phyloP scores from a whole-genome alignment of 148 eudicot genomes.

The Rhododendron ferrugineum region DNA sequence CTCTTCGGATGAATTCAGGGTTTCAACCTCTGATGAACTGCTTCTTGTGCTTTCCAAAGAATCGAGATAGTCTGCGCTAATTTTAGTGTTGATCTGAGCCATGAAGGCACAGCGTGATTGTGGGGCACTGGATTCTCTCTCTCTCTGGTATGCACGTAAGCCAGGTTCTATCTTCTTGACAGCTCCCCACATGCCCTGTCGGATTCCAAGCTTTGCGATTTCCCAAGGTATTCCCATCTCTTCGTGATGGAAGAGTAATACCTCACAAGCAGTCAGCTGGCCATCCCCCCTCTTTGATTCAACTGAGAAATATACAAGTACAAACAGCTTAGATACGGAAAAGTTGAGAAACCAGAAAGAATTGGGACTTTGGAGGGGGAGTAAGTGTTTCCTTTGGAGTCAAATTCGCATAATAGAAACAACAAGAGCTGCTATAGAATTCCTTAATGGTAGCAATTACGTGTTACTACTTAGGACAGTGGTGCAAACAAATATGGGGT shows the following conservation, averaged over 20 bases:
- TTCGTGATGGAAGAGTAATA: conserved; percentile 52
- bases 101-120: conserved; percentile 35
- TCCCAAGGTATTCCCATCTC: conserved; percentile 71
- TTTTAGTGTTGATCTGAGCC: conserved; percentile 54
- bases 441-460: neutral
- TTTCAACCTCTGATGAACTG: conserved; percentile 14
- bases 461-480: neutral
- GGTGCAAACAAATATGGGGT: neutral
- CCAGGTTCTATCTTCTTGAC: conserved; percentile 57
- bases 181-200: conserved; percentile 73
- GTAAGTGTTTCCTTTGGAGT: neutral
- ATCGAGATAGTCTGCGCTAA: conserved; percentile 26
- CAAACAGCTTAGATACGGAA: neutral
- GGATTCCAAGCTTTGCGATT: conserved; percentile 50
- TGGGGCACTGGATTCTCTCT: conserved; percentile 24
- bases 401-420: neutral
- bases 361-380: neutral
- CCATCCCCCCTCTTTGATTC: conserved; percentile 47
- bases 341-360: neutral
- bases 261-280: conserved; percentile 43
- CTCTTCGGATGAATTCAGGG: conserved; percentile 25
- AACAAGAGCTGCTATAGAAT: neutral
- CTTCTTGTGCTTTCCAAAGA: conserved; percentile 22
- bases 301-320: conserved; percentile 23
- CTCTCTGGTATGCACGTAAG: conserved; percentile 45